Base-by-base conservation (phyloP, 805 yeast species). In the Metschnikowia rubicola region DNA sequence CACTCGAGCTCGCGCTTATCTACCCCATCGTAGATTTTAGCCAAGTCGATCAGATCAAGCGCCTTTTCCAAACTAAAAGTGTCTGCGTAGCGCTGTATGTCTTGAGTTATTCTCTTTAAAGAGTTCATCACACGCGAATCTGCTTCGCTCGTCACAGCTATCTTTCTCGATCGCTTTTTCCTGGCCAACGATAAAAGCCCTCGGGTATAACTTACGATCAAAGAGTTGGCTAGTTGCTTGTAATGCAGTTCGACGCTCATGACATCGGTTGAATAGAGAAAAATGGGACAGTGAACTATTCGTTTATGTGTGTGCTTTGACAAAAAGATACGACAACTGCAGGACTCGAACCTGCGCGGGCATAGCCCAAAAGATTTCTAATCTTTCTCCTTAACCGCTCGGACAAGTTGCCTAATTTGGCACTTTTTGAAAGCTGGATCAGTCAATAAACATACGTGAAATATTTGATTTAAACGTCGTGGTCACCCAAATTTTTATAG, bases 321-420 rank as follows among this genome's bases (percentile, higher is more conserved):
- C 26, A 28, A 37, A 37, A 37, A 70, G 61, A 59, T 57, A 47
- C 83, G 84, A 79, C 83, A 79, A 75, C 84, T 76, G 83, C 85
- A 80, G 84, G 85, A 79, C 66, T 80, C 82, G 85, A 80, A 79
- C 86, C 84, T 77, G 83, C 84, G 86, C 84, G 84, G 84, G 84
- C 80, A 75, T 73, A 79, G 77, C 84, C 84, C 84, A 80, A 77
- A 71, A 79, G 84, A 74, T 74, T 81, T 81, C 82, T 84, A 81
- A 82, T 78, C 84, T 79, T 71, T 74, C 85, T 83, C 84, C 84
- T 80, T 80, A 80, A 79, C 84, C 85, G 75, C 84, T 80, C 84
- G 84, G 84, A 83, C 84, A 80, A 72, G 72, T 71, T 73, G 78
- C 77, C 78, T 21, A 28, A 17, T 35, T 17, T 15, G 17, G 17